Evolutionary conservation across 2,329 filamentous ascomycete species (phyloP).

Genomic region (Ascochyta rabiei): DNA sequence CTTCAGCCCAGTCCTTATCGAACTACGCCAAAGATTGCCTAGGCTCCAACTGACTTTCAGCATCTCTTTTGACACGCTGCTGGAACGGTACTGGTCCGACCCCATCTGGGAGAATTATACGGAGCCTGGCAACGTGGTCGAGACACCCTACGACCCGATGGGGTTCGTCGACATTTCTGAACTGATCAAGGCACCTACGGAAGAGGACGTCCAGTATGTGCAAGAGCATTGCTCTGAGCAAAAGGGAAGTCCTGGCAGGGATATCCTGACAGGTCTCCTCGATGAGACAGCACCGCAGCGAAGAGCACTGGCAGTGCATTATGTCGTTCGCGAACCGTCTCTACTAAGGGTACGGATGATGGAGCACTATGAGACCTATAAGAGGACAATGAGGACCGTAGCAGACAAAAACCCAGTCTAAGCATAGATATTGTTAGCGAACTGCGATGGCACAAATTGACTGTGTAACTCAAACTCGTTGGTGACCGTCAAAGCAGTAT

Average conservation of each 20-base stretch:
- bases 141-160: slow-evolving; percentile 14
- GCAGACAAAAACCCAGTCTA: no score
- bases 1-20: slow-evolving; percentile 21
- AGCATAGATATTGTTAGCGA: no score
- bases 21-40: slow-evolving; percentile 13
- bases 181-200: slow-evolving; percentile 14
- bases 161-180: slow-evolving; percentile 19
- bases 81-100: slow-evolving; percentile 16
- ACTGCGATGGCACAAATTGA: no score
- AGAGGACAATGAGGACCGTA: background rate
- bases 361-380: slow-evolving; percentile 24
- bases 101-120: slow-evolving; percentile 6
- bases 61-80: slow-evolving; percentile 18
- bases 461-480: no score
- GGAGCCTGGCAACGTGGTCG: background rate
- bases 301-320: slow-evolving; percentile 22
- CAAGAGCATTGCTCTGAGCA: slow-evolving; percentile 4
- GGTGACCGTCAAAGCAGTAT: no score
- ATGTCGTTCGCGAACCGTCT: slow-evolving; percentile 30
- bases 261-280: slow-evolving; percentile 16
- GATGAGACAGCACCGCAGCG: slow-evolving; percentile 16
- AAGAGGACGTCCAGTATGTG: slow-evolving; percentile 20
- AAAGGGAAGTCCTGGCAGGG: background rate
- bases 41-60: slow-evolving; percentile 14
- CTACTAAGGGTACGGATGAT: slow-evolving; percentile 29